Percentiles rank a stretch among this genome's conserved stretches.
These are phyloP conservation scores for Macrotyloma uniflorum DNA, from an alignment of 306 rosid species.

Conservation along the genomic window DNA sequence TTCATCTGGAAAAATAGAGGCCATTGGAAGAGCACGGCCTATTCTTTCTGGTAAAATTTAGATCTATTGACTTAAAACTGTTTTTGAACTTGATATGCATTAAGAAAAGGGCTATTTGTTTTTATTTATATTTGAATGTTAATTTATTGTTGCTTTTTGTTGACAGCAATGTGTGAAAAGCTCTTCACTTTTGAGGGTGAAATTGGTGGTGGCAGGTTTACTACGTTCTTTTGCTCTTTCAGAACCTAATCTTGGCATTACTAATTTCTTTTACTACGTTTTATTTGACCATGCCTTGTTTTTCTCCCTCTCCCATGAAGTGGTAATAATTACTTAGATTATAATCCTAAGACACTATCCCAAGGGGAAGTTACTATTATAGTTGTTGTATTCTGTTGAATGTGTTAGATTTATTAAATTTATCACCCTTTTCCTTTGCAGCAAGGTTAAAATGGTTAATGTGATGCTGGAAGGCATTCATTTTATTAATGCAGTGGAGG, in stretches of 20 bases:
- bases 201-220: constrained; percentile 89
- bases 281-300: not conserved
- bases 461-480: constrained; percentile 89
- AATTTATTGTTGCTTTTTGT: constrained; percentile 42
- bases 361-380: not conserved
- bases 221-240: constrained; percentile 43
- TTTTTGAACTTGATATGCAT: constrained; percentile 9
- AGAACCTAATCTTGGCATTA: constrained; percentile 28
- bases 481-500: constrained; percentile 85
- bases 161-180: constrained; percentile 88
- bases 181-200: constrained; percentile 83
- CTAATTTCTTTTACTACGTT: no score
- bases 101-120: not conserved
- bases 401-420: constrained; percentile 16
- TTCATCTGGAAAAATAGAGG: constrained; percentile 72
- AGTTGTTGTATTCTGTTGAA: constrained; percentile 17
- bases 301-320: not conserved
- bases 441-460: constrained; percentile 72
- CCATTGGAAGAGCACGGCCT: constrained; percentile 74
- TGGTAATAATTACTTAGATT: constrained; percentile 24
- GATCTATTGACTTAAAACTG: constrained; percentile 17
- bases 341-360: constrained; percentile 1
- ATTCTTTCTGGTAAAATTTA: constrained; percentile 68
- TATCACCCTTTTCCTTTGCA: constrained; percentile 44
- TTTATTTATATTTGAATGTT: constrained; percentile 10